Percentiles rank a stretch among this genome's conserved stretches.
Evolutionary conservation across 768 basidiomycete genomes (phyloP).

Genomic region (Hygrophoropsis aurantiaca): DNA sequence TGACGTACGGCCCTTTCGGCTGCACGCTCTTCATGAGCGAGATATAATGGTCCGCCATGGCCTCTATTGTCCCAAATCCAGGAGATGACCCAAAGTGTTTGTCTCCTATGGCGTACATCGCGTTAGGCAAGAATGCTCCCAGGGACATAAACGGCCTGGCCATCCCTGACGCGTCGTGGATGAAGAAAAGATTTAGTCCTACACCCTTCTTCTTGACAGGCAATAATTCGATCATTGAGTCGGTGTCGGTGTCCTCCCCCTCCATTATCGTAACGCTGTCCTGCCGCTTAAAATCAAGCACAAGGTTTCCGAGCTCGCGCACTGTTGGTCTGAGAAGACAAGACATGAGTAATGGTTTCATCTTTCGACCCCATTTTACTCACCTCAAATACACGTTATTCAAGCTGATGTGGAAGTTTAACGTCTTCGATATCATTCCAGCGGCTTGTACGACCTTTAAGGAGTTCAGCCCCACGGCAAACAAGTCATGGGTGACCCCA

Average conservation of each 20-base stretch:
- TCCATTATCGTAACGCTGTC: conserved; percentile 20
- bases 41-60: conserved; percentile 32
- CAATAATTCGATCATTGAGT: conserved; percentile 25
- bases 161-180: conserved; percentile 32
- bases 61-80: conserved; percentile 26
- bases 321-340: conserved; percentile 21
- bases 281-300: conserved; percentile 28
- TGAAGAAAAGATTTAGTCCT: conserved; percentile 22
- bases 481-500: conserved; percentile 26
- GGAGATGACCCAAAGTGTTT: conserved; percentile 28
- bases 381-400: conserved; percentile 29
- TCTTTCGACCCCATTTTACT: background rate
- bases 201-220: conserved; percentile 31
- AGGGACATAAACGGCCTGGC: conserved; percentile 31
- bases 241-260: conserved; percentile 23
- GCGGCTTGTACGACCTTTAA: conserved; percentile 32
- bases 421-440: conserved; percentile 27
- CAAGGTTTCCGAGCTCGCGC: conserved; percentile 22
- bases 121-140: conserved; percentile 29
- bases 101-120: conserved; percentile 34
- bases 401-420: conserved; percentile 25
- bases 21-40: conserved; percentile 24
- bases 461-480: conserved; percentile 29
- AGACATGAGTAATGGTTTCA: background rate
- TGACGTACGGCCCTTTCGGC: conserved; percentile 24